A percentile compares a stretch with the other conserved stretches of the same genome.
Conservation (phyloP, 1,284 basidiomycete genomes). For the Schizophyllum commune region DNA sequence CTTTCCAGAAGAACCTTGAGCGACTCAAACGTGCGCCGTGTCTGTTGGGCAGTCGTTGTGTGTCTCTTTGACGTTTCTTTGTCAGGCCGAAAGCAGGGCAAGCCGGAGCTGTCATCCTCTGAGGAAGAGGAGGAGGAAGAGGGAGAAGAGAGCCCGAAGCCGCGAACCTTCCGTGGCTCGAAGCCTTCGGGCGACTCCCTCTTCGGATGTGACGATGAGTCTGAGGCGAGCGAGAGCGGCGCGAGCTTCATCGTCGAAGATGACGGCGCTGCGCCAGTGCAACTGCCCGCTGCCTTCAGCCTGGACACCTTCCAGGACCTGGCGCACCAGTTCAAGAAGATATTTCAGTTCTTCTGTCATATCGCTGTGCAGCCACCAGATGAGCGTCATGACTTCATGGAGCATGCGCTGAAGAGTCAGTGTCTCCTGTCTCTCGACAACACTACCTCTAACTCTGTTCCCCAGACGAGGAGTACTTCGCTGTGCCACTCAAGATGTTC, state of each 20-base stretch:
- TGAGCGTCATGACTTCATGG: slow-evolving; percentile 48
- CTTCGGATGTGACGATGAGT: neutral
- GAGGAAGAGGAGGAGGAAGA: slow-evolving; percentile 24
- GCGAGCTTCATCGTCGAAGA: slow-evolving; percentile 73
- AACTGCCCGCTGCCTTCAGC: slow-evolving; percentile 70
- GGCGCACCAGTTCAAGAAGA: slow-evolving; percentile 72
- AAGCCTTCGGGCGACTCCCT: slow-evolving; percentile 20
- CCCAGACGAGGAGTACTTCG: slow-evolving; percentile 61
- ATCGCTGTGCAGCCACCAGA: slow-evolving; percentile 54
- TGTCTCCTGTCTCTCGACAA: slow-evolving; percentile 7
- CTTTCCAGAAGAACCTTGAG: slow-evolving; percentile 58
- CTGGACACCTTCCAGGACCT: slow-evolving; percentile 70
- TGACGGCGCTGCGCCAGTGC: slow-evolving; percentile 34
- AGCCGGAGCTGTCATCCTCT: slow-evolving; percentile 24
- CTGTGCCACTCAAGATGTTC: slow-evolving; percentile 52
- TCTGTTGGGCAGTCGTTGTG: neutral
- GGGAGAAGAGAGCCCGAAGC: slow-evolving; percentile 24
- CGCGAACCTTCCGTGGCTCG: slow-evolving; percentile 32
- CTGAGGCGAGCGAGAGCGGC: slow-evolving; percentile 22
- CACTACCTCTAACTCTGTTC: neutral
- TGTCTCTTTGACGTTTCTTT: slow-evolving; percentile 9
- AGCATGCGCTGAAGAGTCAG: slow-evolving; percentile 44
- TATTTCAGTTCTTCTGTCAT: slow-evolving; percentile 81
- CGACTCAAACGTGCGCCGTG: slow-evolving; percentile 44
- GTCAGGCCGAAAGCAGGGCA: slow-evolving; percentile 42